A percentile compares a stretch with the other conserved stretches of the same genome.
Conservation (phyloP, 768 basidiomycete genomes). For the Termitomyces sp. region DNA sequence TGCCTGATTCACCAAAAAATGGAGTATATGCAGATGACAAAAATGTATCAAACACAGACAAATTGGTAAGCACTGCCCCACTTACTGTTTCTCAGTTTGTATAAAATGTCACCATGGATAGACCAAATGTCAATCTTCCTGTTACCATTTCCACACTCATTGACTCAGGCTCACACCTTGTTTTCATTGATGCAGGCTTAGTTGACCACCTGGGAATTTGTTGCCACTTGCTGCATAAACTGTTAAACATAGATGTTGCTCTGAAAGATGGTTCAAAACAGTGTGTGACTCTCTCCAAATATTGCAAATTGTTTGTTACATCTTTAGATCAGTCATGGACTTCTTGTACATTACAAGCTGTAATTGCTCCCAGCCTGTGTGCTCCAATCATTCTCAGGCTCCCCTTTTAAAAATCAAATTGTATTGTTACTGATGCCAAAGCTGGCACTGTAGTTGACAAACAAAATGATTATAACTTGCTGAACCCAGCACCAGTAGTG, state of each 20-base stretch:
- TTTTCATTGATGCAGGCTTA: conserved; percentile 26
- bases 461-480: not conserved
- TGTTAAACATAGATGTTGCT: conserved; percentile 8
- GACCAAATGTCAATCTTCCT: not conserved
- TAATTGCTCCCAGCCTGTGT: not conserved
- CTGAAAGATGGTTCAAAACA: not conserved
- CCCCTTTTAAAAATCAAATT: no score
- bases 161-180: conserved; percentile 28
- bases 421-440: no score
- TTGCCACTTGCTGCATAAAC: not conserved
- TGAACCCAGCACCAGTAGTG: no score
- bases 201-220: conserved; percentile 15
- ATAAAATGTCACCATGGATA: not conserved
- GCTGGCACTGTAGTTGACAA: not conserved
- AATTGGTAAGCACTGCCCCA: not conserved
- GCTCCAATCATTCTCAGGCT: no score
- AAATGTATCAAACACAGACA: no score
- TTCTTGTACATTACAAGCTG: not conserved
- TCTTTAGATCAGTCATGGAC: not conserved
- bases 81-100: not conserved
- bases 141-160: conserved; percentile 14
- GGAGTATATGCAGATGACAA: no score
- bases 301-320: not conserved
- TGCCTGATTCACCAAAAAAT: no score
- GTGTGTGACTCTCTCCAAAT: not conserved